Evolutionary conservation across 306 rosid genomes (phyloP).

Genomic region (Cucumis melo): DNA sequence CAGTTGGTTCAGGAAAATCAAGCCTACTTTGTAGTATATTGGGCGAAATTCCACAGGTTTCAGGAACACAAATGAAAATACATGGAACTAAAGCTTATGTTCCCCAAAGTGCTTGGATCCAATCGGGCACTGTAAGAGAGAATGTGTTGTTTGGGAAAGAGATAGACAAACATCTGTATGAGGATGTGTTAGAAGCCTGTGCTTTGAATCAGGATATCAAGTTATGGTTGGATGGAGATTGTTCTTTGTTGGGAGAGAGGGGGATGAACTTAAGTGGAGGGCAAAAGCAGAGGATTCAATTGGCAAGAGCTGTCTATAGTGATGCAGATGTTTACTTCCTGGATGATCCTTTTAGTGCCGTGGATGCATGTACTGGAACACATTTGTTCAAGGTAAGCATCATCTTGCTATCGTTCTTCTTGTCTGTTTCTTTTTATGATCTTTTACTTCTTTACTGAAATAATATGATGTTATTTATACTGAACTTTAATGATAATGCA

Average conservation of each 20-base stretch:
- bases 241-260: constrained; percentile 68
- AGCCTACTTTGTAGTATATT: constrained; percentile 62
- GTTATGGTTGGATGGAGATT: constrained; percentile 59
- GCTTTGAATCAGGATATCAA: constrained; percentile 67
- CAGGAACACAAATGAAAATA: constrained; percentile 41
- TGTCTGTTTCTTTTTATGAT: background rate
- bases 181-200: constrained; percentile 59
- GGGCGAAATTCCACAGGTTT: constrained; percentile 66
- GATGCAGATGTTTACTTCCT: constrained; percentile 77
- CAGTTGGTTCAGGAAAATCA: constrained; percentile 90
- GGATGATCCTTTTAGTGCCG: constrained; percentile 95
- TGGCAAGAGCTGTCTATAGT: constrained; percentile 79
- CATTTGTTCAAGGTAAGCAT: constrained; percentile 62
- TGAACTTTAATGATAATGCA: constrained; percentile 27
- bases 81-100: constrained; percentile 63
- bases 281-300: constrained; percentile 81
- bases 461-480: background rate
- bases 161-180: constrained; percentile 39
- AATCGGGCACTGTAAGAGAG: constrained; percentile 73
- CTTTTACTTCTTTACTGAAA: background rate
- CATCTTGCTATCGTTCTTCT: background rate
- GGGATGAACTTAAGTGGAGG: constrained; percentile 95
- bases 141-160: constrained; percentile 69
- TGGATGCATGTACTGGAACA: constrained; percentile 78
- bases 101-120: constrained; percentile 95